Conservation (phyloP, 225 moss, liverwort and hornwort species). For the Climacium dendroides region DNA sequence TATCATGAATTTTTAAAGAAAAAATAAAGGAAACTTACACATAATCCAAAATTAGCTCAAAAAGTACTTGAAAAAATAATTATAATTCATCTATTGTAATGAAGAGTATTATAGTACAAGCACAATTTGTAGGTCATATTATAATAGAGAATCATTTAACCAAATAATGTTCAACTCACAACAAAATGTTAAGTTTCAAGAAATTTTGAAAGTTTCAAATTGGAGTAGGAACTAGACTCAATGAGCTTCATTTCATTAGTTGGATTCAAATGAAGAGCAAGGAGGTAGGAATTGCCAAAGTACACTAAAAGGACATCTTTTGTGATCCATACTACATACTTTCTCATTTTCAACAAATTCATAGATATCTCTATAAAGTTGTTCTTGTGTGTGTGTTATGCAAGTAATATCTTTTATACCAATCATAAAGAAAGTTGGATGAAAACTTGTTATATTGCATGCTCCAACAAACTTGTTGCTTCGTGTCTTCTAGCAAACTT, state of each 20-base stretch:
- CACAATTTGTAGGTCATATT: fast-evolving
- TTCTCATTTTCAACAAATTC: neutral
- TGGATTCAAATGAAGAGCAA: neutral
- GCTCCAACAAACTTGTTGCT: no score
- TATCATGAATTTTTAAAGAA: neutral
- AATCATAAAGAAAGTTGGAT: neutral
- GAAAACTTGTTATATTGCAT: neutral
- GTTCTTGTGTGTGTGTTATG: neutral
- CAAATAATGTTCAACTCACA: neutral
- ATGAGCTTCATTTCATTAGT: neutral
- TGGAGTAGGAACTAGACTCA: neutral
- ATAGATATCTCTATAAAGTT: fast-evolving
- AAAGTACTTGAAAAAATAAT: no score
- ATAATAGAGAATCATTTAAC: neutral
- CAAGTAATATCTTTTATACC: neutral
- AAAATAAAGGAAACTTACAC: neutral
- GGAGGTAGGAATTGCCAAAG: neutral
- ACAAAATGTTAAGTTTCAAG: neutral
- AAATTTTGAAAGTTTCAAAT: neutral
- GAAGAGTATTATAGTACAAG: neutral
- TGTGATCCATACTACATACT: neutral
- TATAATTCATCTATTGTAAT: fast-evolving
- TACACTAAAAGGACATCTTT: neutral
- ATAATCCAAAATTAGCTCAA: neutral
- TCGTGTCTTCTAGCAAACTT: neutral